phyloP scores from a whole-genome alignment of 2,329 filamentous ascomycete genomes.

The Zymoseptoria brevis region DNA sequence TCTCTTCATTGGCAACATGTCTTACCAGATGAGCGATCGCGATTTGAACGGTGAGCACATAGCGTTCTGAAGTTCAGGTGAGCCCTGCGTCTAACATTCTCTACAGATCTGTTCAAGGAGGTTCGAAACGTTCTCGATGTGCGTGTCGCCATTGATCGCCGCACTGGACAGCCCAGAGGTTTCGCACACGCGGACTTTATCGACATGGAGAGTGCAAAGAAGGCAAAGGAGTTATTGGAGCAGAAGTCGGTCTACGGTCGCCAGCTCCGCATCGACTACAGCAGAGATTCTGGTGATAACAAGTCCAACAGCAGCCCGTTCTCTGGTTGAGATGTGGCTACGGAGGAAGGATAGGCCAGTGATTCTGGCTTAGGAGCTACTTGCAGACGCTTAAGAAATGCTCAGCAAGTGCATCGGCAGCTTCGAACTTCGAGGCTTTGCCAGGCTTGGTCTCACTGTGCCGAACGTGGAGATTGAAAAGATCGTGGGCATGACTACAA shows the following conservation, averaged over 20 bases:
- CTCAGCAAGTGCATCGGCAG: neutral
- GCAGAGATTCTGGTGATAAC: neutral
- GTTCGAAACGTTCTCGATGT: slow-evolving; percentile 66
- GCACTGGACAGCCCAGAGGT: slow-evolving; percentile 71
- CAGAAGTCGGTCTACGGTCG: slow-evolving; percentile 58
- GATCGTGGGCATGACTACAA: neutral
- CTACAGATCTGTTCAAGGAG: slow-evolving; percentile 56
- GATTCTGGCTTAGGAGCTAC: neutral
- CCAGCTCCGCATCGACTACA: slow-evolving; percentile 57
- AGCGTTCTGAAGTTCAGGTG: neutral
- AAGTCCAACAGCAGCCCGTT: neutral
- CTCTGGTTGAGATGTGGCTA: neutral
- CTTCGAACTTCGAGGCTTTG: neutral
- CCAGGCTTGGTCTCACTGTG: neutral
- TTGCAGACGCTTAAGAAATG: neutral
- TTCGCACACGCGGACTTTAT: slow-evolving; percentile 79
- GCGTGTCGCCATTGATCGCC: slow-evolving; percentile 72
- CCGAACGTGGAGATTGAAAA: neutral
- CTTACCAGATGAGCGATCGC: slow-evolving; percentile 75
- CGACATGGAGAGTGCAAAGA: slow-evolving; percentile 56
- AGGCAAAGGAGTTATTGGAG: slow-evolving; percentile 50
- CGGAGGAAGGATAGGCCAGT: neutral
- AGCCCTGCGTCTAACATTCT: neutral
- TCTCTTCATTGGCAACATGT: slow-evolving; percentile 78
- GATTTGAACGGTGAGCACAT: slow-evolving; percentile 55